These are phyloP conservation scores for Inga leiocalycina DNA, from an alignment of 306 rosid species.

Conservation along the genomic window DNA sequence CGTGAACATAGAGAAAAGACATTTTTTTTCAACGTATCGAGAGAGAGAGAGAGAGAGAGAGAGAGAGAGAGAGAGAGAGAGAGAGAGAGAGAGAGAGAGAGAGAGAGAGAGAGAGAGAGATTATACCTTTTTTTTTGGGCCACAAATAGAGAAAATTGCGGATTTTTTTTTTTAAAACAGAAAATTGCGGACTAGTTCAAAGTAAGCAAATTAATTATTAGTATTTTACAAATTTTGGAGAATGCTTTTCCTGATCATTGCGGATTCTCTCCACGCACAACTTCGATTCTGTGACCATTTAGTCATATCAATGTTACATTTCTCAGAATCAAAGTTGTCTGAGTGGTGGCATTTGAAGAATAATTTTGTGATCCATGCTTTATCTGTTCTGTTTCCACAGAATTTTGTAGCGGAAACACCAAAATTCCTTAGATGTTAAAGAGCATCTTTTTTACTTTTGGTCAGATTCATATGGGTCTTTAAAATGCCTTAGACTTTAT, in stretches of 20 bases:
- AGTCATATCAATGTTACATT: background rate
- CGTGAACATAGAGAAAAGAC: too few species aligned
- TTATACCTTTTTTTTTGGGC: too few species aligned
- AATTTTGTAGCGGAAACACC: constrained; percentile 17
- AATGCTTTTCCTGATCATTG: background rate
- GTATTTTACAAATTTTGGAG: background rate
- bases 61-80: too few species aligned
- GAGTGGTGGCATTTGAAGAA: constrained; percentile 5
- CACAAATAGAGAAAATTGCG: too few species aligned
- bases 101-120: too few species aligned
- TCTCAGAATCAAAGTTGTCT: background rate
- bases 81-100: too few species aligned
- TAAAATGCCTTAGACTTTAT: background rate
- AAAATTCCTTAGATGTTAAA: background rate
- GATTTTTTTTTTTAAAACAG: too few species aligned
- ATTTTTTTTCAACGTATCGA: too few species aligned
- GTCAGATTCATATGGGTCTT: background rate
- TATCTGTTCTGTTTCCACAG: constrained; percentile 2
- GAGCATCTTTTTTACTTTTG: background rate
- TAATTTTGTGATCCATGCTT: background rate
- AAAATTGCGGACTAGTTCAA: too few species aligned
- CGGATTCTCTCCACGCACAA: background rate
- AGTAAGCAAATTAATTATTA: too few species aligned
- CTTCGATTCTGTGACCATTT: background rate
- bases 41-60: too few species aligned